These are phyloP conservation scores for Puccinia coronata DNA, from an alignment of 1,284 basidiomycete genomes.

Conservation along the genomic window DNA sequence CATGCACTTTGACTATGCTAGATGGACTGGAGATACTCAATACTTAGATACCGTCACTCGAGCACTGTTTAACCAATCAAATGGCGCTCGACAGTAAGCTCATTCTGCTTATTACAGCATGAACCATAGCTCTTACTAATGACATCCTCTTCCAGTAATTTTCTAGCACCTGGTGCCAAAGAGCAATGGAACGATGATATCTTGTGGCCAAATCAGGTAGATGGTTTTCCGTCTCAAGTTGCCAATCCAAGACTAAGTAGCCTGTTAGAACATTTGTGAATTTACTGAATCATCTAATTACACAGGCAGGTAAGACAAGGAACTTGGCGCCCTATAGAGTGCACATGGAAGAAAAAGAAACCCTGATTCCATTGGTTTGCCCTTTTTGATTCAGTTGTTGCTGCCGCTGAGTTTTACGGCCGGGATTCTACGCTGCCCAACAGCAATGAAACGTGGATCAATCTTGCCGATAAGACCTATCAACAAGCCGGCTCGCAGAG, in stretches of 20 bases:
- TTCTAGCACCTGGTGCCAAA: not conserved
- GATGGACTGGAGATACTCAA: slow-evolving; percentile 37
- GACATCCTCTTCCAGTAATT: slow-evolving; percentile 29
- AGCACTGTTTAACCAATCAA: slow-evolving; percentile 28
- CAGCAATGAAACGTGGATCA: slow-evolving; percentile 23
- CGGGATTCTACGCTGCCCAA: slow-evolving; percentile 13
- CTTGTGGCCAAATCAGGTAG: slow-evolving; percentile 38
- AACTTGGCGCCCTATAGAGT: no score
- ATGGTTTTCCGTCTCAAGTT: not conserved
- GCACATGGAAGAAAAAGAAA: not conserved
- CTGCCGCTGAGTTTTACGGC: slow-evolving; percentile 39
- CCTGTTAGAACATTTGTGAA: not conserved
- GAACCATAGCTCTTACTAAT: not conserved
- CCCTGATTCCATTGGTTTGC: not conserved
- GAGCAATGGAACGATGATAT: slow-evolving; percentile 47
- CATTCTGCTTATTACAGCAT: not conserved
- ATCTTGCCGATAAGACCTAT: slow-evolving; percentile 31
- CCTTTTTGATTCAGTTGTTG: slow-evolving; percentile 10
- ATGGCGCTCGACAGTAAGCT: slow-evolving; percentile 8
- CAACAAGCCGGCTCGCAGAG: not conserved
- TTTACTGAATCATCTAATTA: not conserved
- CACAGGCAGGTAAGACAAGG: not conserved
- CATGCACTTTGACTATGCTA: slow-evolving; percentile 33
- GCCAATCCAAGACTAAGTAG: not conserved
- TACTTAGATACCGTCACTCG: slow-evolving; percentile 10